A percentile compares a stretch with the other conserved stretches of the same genome.
Evolutionary conservation across 1,139 yeast genomes (phyloP).

Genomic region (Debaryomycetaceae sp.): DNA sequence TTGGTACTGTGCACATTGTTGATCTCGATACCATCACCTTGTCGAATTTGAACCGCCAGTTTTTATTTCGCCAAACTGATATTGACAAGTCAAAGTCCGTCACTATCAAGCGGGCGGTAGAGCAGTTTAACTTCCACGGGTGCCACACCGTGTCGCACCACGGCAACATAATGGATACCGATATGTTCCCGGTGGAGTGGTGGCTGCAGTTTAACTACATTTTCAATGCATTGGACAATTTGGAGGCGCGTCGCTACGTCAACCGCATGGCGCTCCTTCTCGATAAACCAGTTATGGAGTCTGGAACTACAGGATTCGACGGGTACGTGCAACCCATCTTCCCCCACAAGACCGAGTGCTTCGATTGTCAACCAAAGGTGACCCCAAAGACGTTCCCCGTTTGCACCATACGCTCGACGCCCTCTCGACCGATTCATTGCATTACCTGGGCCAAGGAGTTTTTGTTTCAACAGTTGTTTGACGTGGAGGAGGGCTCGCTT

Average conservation of each 20-base stretch:
- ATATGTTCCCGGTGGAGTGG: constrained; percentile 72
- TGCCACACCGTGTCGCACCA: constrained; percentile 76
- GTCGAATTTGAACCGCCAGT: constrained; percentile 89
- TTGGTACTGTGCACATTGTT: constrained; percentile 85
- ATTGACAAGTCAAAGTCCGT: constrained; percentile 81
- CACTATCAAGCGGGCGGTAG: constrained; percentile 81
- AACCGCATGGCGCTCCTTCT: constrained; percentile 76
- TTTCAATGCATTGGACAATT: constrained; percentile 89
- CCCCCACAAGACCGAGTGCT: constrained; percentile 84
- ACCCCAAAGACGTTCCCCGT: constrained; percentile 92
- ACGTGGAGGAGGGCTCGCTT: constrained; percentile 20
- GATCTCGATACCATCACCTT: constrained; percentile 94
- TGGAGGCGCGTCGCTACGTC: constrained; percentile 88
- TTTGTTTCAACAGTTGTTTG: constrained; percentile 77
- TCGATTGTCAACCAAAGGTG: constrained; percentile 83
- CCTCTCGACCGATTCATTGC: constrained; percentile 93
- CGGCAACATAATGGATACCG: constrained; percentile 81
- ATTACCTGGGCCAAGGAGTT: constrained; percentile 97
- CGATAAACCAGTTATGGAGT: constrained; percentile 76
- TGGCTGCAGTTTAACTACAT: constrained; percentile 73
- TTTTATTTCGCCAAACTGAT: constrained; percentile 80
- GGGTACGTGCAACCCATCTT: constrained; percentile 93
- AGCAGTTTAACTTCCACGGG: constrained; percentile 63
- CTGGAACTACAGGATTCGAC: constrained; percentile 91
- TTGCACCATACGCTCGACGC: constrained; percentile 94